Conservation (phyloP, 1,284 basidiomycete species). For the Somion occarium region DNA sequence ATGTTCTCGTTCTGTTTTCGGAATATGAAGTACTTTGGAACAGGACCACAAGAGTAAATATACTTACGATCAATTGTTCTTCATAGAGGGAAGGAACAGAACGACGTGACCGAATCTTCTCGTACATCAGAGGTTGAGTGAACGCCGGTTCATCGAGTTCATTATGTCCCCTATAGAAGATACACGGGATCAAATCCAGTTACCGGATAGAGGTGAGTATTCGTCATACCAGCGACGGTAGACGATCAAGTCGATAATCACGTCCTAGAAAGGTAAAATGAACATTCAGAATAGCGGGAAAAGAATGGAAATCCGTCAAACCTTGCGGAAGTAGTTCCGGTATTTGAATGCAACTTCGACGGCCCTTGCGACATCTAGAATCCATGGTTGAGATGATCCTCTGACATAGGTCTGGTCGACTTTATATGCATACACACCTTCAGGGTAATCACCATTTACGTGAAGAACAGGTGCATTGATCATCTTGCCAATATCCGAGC, state of each 20-base stretch:
- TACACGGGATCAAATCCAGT: neutral
- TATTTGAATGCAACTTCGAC: constrained; percentile 81
- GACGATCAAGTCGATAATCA: constrained; percentile 84
- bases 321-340: constrained; percentile 78
- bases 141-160: constrained; percentile 89
- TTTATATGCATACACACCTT: constrained; percentile 45
- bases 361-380: constrained; percentile 68
- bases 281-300: neutral
- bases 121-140: constrained; percentile 88
- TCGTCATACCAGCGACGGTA: constrained; percentile 71
- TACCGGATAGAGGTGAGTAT: too few relatives aligned
- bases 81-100: constrained; percentile 84
- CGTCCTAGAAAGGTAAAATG: constrained; percentile 42
- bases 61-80: constrained; percentile 64
- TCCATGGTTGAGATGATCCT: constrained; percentile 5
- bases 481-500: constrained; percentile 88
- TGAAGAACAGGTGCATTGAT: constrained; percentile 87
- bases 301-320: constrained; percentile 14
- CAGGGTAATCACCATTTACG: constrained; percentile 87
- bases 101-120: constrained; percentile 70
- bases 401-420: neutral
- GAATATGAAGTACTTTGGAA: neutral
- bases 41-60: neutral
- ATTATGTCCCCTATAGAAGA: constrained; percentile 72
- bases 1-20: constrained; percentile 47